Evolutionary conservation across 176 grass and related monocot species (phyloP).

Genomic region (Leersia perrieri): DNA sequence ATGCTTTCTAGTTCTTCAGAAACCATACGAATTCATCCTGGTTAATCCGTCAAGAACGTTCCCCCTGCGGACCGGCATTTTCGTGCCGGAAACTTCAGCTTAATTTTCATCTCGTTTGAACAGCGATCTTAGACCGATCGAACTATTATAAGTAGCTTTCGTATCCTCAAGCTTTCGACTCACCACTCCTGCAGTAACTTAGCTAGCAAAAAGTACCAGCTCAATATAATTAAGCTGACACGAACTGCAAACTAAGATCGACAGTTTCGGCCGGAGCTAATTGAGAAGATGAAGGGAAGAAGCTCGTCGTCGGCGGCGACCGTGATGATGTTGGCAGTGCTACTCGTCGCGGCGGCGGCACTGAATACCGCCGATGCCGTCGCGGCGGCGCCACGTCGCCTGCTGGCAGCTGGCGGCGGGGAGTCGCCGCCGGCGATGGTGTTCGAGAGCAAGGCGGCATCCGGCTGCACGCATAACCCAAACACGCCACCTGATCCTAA

Average conservation of each 20-base stretch:
- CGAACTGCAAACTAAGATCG: not conserved
- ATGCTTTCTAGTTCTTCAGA: not conserved
- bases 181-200: too few relatives aligned
- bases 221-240: not conserved
- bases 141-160: not conserved
- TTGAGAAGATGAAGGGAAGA: not conserved
- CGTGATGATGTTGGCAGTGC: not conserved
- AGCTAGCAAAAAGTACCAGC: too few relatives aligned
- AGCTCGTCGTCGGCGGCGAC: not conserved
- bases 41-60: conserved; percentile 21
- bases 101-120: not conserved
- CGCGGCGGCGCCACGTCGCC: not conserved
- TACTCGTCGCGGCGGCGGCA: not conserved
- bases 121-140: not conserved
- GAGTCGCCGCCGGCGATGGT: not conserved
- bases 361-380: not conserved
- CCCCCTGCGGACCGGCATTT: not conserved
- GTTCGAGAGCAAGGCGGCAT: not conserved
- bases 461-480: not conserved
- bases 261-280: not conserved
- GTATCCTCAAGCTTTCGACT: not conserved
- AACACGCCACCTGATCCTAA: not conserved
- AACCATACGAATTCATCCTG: not conserved
- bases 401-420: not conserved
- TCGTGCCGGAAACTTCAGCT: not conserved